Evolutionary conservation across 1,284 basidiomycete genomes (phyloP), one percentile per base, ranked within the genome.

Genomic region (Cronartium quercuum): DNA sequence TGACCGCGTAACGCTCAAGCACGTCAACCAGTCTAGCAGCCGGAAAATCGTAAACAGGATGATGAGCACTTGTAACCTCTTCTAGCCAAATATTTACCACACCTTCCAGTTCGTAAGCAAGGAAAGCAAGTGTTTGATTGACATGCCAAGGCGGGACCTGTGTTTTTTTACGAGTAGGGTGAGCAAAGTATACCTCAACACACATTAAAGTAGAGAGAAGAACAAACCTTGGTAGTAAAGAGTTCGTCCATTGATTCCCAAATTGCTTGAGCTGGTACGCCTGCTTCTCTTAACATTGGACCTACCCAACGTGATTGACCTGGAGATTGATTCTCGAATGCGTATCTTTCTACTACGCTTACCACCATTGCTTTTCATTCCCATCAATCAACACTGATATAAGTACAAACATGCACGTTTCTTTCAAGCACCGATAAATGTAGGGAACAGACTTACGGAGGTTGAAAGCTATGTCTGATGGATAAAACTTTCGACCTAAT

Each of bases 401-500:
- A 35, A 35, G 64, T 66, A 5, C 65, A 24, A 70, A 61, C 37
- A 70, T 5, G 63, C 60, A 34, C 68, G 73, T 55, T 35, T 57
- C 29, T 68, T 51, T 18, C 75, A 60, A 7, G 62, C 7, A 42
- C 34, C 41, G 35, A 51, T 61, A 42, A 13, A 62, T 13, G 51
- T 69, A 34, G 15, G 38, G n/a, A 38, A 29, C 42, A 4, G 13
- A 82, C 88, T 80, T 80, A 94, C 91, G 86, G 65, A 93, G 84
- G 10, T 92, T 91, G 82, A 95, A 94, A 15, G 92, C 91, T 77
- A 89, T 89, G 78, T 95, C 92, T 1, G 92, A 94, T 0, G 92
- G 91, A 81, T 91, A 93, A 82, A 93, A 95, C 40, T 90, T 86
- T 78, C 90, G 88, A 15, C 90, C 91, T 6, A 95, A 84, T 0